phyloP scores from a whole-genome alignment of 371 early-diverging fungal genomes.

The Apophysomyces trapeziformis region DNA sequence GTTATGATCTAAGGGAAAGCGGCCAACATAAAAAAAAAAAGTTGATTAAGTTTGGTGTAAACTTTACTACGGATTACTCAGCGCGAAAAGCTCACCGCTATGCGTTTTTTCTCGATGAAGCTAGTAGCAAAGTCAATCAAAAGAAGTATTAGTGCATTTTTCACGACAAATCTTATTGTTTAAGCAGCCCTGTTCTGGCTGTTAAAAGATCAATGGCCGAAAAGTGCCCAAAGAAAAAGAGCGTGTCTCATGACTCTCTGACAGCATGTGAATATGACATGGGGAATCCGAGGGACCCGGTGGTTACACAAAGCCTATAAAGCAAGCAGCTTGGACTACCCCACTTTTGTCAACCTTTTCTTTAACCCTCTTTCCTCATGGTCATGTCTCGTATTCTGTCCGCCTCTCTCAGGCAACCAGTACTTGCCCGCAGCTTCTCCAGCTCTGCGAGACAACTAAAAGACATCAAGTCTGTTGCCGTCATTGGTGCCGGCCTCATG shows the following conservation, averaged over 20 bases:
- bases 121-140: too few relatives aligned
- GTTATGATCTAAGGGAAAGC: too few relatives aligned
- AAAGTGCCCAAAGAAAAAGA: not conserved
- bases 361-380: not conserved
- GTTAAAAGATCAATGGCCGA: too few relatives aligned
- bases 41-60: too few relatives aligned
- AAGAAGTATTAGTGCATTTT: too few relatives aligned
- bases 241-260: conserved; percentile 1
- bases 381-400: conserved; percentile 2
- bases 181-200: too few relatives aligned
- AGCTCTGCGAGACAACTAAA: conserved; percentile 32
- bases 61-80: too few relatives aligned
- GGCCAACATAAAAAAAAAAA: too few relatives aligned
- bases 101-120: too few relatives aligned
- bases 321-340: not conserved
- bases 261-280: conserved; percentile 7
- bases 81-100: too few relatives aligned
- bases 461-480: conserved; percentile 64
- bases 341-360: not conserved
- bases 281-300: not conserved
- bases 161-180: too few relatives aligned
- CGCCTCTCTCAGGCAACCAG: conserved; percentile 11
- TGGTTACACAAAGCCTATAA: conserved; percentile 2
- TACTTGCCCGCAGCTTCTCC: conserved; percentile 24
- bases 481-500: conserved; percentile 90